These are phyloP conservation scores for Pseudocercospora fuligena DNA, from an alignment of 2,329 filamentous ascomycete species.

Conservation along the genomic window DNA sequence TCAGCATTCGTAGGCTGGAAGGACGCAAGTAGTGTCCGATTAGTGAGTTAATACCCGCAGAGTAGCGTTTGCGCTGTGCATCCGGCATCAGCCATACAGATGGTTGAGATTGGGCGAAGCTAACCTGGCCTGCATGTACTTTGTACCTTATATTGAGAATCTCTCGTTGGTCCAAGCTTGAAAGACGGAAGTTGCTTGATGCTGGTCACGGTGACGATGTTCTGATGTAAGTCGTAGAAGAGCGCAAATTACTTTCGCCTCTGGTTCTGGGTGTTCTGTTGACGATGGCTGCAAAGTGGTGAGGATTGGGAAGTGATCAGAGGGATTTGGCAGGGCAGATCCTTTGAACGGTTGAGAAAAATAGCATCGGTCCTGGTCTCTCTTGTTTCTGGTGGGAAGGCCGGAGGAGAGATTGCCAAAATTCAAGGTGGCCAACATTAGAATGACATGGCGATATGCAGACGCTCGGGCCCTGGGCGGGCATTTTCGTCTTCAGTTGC, in stretches of 20 bases:
- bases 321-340: not conserved
- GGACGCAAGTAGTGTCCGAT: not conserved
- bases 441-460: constrained; percentile 10
- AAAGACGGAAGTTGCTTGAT: not conserved
- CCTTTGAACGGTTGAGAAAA: constrained; percentile 1
- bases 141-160: not conserved
- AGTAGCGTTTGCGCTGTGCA: not conserved
- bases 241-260: not conserved
- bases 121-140: not conserved
- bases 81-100: not conserved
- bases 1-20: not conserved
- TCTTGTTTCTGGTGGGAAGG: constrained; percentile 2
- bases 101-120: not conserved
- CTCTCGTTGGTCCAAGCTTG: not conserved
- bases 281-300: not conserved
- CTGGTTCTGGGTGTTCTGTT: not conserved
- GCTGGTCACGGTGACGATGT: not conserved
- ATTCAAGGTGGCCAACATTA: constrained; percentile 7
- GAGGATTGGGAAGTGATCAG: not conserved
- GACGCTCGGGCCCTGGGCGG: constrained; percentile 5
- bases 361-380: constrained; percentile 10
- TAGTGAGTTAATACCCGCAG: not conserved
- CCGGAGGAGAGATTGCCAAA: constrained; percentile 5
- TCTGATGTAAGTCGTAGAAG: not conserved
- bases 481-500: constrained; percentile 4